Evolutionary conservation across 83 land plant genomes (phyloP).

Genomic region (Picea abies): DNA sequence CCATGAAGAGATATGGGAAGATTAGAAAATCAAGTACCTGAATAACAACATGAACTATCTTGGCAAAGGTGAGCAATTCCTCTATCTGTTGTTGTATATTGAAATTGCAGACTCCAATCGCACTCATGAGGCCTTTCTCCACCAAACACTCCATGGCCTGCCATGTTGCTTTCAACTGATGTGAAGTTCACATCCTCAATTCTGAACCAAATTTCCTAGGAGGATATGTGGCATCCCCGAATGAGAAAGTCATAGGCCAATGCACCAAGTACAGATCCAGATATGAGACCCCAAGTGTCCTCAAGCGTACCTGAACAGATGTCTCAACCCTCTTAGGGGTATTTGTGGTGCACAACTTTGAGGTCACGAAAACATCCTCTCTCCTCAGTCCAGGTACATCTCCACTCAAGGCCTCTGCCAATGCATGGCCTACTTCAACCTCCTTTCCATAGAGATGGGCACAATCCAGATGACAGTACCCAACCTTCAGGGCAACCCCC

Average conservation of each 20-base stretch:
- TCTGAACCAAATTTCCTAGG: constrained; percentile 52
- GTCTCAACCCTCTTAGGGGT: constrained; percentile 62
- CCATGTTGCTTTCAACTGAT: constrained; percentile 65
- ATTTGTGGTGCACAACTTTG: constrained; percentile 66
- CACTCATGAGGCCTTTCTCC: constrained; percentile 62
- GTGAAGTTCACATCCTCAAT: constrained; percentile 22
- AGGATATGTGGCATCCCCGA: constrained; percentile 80
- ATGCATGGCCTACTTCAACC: constrained; percentile 71
- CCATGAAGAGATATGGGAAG: background rate
- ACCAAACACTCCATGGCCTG: constrained; percentile 75
- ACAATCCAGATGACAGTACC: constrained; percentile 75
- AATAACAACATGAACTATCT: constrained; percentile 72
- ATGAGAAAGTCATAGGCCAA: constrained; percentile 55
- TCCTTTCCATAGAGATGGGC: constrained; percentile 80
- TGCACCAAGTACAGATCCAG: constrained; percentile 80
- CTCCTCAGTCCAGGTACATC: constrained; percentile 43
- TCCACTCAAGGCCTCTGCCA: constrained; percentile 49
- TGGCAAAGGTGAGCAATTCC: constrained; percentile 75
- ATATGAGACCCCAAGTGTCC: constrained; percentile 61
- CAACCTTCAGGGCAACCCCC: constrained; percentile 56
- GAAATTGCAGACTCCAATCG: constrained; percentile 79
- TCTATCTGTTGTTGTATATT: constrained; percentile 50
- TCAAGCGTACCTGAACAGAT: constrained; percentile 56
- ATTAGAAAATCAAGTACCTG: constrained; percentile 44
- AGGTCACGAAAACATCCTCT: constrained; percentile 75